These are phyloP conservation scores for Dimargaris xerosporica DNA, from an alignment of 192 early-diverging fungal species.

Conservation along the genomic window DNA sequence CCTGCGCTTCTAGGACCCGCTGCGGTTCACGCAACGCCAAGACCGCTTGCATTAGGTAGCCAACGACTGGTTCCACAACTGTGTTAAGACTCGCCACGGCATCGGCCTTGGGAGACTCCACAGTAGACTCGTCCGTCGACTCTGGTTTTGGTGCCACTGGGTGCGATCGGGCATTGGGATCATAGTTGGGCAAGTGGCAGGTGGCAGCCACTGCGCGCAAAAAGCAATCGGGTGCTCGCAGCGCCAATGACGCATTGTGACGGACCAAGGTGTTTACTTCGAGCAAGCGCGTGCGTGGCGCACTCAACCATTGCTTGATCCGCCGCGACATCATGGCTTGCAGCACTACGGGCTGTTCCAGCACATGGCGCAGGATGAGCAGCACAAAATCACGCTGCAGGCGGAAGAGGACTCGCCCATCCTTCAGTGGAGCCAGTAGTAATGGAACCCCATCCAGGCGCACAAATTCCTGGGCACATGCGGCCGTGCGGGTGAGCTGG, in stretches of 20 bases:
- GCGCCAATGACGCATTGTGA: conserved; percentile 38
- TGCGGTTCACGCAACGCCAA: background rate
- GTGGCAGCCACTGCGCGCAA: conserved; percentile 40
- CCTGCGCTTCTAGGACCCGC: background rate
- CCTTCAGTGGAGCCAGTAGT: conserved; percentile 32
- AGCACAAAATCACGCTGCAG: conserved; percentile 52
- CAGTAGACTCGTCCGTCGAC: background rate
- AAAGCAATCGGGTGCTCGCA: conserved; percentile 57
- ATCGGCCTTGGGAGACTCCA: background rate
- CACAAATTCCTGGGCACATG: conserved; percentile 40
- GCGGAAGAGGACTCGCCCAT: conserved; percentile 39
- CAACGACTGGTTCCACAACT: background rate
- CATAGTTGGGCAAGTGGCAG: conserved; percentile 48
- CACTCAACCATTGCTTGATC: conserved; percentile 45
- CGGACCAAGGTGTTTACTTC: conserved; percentile 50
- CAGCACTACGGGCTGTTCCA: conserved; percentile 45
- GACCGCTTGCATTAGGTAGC: background rate
- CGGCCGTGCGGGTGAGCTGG: conserved; percentile 47
- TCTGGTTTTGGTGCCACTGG: conserved; percentile 29
- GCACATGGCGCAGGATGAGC: conserved; percentile 64
- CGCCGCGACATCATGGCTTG: conserved; percentile 47
- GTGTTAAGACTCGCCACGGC: background rate
- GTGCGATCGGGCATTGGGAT: conserved; percentile 38
- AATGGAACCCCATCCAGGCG: conserved; percentile 37
- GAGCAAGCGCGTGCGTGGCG: conserved; percentile 32